Evolutionary conservation across 106 monocot genomes (phyloP).

Genomic region (Dioscorea zingiberensis): DNA sequence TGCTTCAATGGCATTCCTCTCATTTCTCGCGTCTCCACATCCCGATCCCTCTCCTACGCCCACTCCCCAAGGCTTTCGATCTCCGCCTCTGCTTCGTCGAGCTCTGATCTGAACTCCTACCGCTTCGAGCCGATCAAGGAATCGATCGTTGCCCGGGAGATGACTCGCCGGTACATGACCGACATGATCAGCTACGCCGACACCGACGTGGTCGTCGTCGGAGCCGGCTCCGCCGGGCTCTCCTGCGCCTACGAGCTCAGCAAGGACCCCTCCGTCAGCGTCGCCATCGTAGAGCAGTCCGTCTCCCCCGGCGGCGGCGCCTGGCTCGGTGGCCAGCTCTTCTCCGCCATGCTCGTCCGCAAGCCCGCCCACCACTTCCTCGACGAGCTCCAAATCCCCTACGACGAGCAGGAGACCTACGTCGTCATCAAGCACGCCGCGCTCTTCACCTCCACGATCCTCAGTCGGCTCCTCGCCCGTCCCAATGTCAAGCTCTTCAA

Average conservation of each 20-base stretch:
- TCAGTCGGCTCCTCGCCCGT: slow-evolving; percentile 20
- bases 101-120: slow-evolving; percentile 35
- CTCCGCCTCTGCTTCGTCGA: neutral
- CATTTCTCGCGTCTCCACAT: neutral
- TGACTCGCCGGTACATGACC: slow-evolving; percentile 98
- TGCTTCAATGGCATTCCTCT: slow-evolving; percentile 3
- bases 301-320: slow-evolving; percentile 98
- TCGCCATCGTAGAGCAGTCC: slow-evolving; percentile 91
- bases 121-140: slow-evolving; percentile 83
- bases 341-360: slow-evolving; percentile 97
- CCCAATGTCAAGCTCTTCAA: slow-evolving; percentile 99
- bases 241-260: slow-evolving; percentile 91
- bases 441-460: neutral
- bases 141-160: slow-evolving; percentile 89
- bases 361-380: slow-evolving; percentile 93
- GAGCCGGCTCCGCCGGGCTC: slow-evolving; percentile 75
- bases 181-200: slow-evolving; percentile 99
- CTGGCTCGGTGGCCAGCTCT: slow-evolving; percentile 97
- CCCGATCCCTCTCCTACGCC: neutral
- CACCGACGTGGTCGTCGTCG: slow-evolving; percentile 87
- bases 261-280: slow-evolving; percentile 64
- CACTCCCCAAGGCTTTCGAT: neutral
- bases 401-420: slow-evolving; percentile 75
- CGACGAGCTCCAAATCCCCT: slow-evolving; percentile 66
- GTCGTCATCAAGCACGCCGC: slow-evolving; percentile 91